Conservation (phyloP, 2,329 filamentous ascomycete genomes). For the Calonectria montana region DNA sequence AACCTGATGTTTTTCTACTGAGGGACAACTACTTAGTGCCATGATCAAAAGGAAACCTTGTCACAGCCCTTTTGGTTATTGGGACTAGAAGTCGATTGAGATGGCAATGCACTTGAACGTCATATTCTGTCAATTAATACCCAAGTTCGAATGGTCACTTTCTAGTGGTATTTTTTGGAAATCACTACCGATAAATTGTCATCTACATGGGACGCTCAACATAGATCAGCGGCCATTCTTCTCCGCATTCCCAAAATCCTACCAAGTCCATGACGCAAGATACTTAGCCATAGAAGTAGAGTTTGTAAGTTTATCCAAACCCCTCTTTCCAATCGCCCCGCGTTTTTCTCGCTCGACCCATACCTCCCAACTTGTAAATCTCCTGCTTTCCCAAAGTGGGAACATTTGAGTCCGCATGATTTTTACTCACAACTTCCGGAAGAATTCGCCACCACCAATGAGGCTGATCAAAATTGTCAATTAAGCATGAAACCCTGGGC, state of each 20-base stretch:
- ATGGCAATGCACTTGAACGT: too few relatives aligned
- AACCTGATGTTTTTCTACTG: too few relatives aligned
- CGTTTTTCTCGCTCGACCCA: background rate
- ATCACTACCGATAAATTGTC: too few relatives aligned
- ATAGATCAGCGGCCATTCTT: background rate
- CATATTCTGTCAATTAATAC: too few relatives aligned
- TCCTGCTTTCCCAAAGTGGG: background rate
- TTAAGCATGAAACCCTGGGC: background rate
- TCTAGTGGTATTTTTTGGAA: too few relatives aligned
- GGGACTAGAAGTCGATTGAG: too few relatives aligned
- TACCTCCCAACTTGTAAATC: background rate
- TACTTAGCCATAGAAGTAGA: background rate
- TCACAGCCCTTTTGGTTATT: too few relatives aligned
- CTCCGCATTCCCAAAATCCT: background rate
- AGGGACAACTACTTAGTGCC: too few relatives aligned
- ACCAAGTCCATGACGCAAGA: background rate
- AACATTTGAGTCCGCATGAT: background rate
- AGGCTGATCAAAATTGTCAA: too few relatives aligned
- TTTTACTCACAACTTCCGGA: background rate
- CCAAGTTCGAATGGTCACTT: too few relatives aligned
- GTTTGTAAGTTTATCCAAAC: background rate
- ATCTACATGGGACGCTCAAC: background rate
- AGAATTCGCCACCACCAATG: background rate
- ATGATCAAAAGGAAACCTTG: too few relatives aligned
- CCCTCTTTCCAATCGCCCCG: background rate